Conservation (phyloP, 768 basidiomycete species). For the Agaricus blazei region DNA sequence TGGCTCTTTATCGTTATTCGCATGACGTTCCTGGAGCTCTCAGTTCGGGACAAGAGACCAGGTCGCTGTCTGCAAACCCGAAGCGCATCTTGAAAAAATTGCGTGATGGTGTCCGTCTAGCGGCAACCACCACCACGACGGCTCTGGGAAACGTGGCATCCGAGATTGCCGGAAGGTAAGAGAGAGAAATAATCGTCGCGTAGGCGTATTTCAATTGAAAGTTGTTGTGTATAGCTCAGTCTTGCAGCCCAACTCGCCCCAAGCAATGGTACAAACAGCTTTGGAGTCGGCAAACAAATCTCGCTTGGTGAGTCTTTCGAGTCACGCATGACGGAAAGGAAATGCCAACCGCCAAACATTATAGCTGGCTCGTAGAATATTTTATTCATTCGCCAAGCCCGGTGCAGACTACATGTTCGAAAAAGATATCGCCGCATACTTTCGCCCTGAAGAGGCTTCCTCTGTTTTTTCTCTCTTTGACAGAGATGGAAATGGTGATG, state of each 20-base stretch:
- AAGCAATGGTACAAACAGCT: slow-evolving; percentile 74
- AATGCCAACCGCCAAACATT: neutral
- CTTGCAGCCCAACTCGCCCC: slow-evolving; percentile 85
- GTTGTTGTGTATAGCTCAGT: slow-evolving; percentile 39
- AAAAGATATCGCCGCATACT: slow-evolving; percentile 68
- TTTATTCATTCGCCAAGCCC: slow-evolving; percentile 74
- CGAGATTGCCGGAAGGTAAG: slow-evolving; percentile 46
- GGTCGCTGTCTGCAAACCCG: slow-evolving; percentile 46
- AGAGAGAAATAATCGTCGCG: neutral
- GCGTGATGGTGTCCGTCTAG: slow-evolving; percentile 61
- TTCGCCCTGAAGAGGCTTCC: slow-evolving; percentile 65
- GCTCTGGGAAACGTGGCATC: slow-evolving; percentile 54
- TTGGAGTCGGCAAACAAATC: slow-evolving; percentile 79
- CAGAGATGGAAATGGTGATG: slow-evolving; percentile 69
- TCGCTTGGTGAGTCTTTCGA: slow-evolving; percentile 40
- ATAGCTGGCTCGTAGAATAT: slow-evolving; percentile 78
- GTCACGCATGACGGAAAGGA: neutral
- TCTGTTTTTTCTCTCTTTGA: slow-evolving; percentile 67
- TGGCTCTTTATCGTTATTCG: slow-evolving; percentile 76
- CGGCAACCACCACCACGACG: slow-evolving; percentile 81
- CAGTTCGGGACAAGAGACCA: slow-evolving; percentile 25
- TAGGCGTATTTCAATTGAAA: neutral
- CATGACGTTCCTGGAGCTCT: slow-evolving; percentile 67
- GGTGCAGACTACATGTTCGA: slow-evolving; percentile 55
- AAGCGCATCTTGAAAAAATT: slow-evolving; percentile 64